Conservation (phyloP, 1,284 basidiomycete species). For the Boletellus deceptivus region DNA sequence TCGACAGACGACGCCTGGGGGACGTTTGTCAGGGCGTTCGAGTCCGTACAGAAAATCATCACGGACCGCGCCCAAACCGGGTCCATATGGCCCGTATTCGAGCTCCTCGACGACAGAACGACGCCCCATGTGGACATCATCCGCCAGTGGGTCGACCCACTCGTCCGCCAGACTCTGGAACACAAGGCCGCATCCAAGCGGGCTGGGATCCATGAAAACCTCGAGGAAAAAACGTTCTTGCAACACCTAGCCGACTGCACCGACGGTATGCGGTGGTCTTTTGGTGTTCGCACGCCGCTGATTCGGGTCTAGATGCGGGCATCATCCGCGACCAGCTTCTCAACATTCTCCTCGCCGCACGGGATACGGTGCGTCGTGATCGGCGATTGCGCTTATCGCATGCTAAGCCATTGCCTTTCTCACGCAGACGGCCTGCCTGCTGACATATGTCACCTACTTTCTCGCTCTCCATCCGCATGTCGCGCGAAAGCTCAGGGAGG, state of each 20-base stretch:
- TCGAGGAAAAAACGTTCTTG: constrained; percentile 60
- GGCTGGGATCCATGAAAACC: constrained; percentile 37
- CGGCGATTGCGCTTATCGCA: neutral
- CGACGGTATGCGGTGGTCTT: constrained; percentile 42
- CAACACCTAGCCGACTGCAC: constrained; percentile 66
- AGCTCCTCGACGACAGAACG: constrained; percentile 60
- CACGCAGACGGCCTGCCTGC: constrained; percentile 54
- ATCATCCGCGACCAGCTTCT: constrained; percentile 69
- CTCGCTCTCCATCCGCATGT: constrained; percentile 61
- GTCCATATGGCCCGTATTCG: constrained; percentile 65
- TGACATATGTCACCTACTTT: constrained; percentile 66
- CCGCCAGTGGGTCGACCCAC: constrained; percentile 58
- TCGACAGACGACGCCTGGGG: constrained; percentile 59
- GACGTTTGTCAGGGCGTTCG: constrained; percentile 62
- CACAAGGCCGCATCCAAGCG: constrained; percentile 43
- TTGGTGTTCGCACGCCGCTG: constrained; percentile 5
- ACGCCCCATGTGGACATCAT: constrained; percentile 51
- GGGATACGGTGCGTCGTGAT: constrained; percentile 59
- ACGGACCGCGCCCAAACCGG: constrained; percentile 54
- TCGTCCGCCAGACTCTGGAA: constrained; percentile 52
- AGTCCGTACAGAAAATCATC: constrained; percentile 56
- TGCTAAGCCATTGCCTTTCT: neutral
- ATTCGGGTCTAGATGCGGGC: constrained; percentile 41
- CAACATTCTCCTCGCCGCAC: constrained; percentile 68
- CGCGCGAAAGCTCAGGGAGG: constrained; percentile 51